Conservation (phyloP, 2,329 filamentous ascomycete species). For the Mycogone perniciosa region DNA sequence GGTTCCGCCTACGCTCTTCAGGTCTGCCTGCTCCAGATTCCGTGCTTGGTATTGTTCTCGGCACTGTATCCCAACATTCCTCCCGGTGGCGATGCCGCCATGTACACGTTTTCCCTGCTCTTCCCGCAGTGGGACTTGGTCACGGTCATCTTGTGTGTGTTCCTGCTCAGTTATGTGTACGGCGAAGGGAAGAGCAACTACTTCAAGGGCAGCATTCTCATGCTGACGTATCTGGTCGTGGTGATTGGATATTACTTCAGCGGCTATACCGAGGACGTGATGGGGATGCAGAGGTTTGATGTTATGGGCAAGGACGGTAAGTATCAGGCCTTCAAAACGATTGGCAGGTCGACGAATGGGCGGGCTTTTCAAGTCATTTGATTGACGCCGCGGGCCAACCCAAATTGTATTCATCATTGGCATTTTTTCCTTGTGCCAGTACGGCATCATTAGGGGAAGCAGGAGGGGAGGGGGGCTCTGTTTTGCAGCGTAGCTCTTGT, state of each 20-base stretch:
- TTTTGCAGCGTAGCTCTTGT: neutral
- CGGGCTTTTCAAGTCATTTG: constrained; percentile 19
- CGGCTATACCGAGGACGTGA: constrained; percentile 42
- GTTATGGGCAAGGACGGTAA: constrained; percentile 44
- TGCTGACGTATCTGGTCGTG: constrained; percentile 89
- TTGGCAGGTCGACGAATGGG: constrained; percentile 39
- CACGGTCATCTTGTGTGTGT: constrained; percentile 90
- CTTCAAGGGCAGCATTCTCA: constrained; percentile 95
- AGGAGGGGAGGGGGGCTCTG: neutral
- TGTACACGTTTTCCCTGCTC: constrained; percentile 75
- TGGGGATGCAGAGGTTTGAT: constrained; percentile 46
- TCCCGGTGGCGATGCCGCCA: constrained; percentile 32
- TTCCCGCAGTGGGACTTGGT: constrained; percentile 99
- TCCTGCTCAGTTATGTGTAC: constrained; percentile 95
- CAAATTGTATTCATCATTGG: neutral
- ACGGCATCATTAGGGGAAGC: neutral
- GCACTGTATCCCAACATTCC: constrained; percentile 56
- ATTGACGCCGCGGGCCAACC: neutral
- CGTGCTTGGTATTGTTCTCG: constrained; percentile 85
- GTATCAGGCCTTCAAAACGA: constrained; percentile 47
- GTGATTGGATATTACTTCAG: constrained; percentile 88
- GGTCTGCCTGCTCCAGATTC: constrained; percentile 91
- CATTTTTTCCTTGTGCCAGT: neutral
- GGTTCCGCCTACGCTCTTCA: constrained; percentile 95
- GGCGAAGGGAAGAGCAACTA: constrained; percentile 99